Percentiles rank a stretch among this genome's conserved stretches.
Conservation (phyloP, 495 filamentous ascomycete genomes). For the Cercophora newfieldiana region DNA sequence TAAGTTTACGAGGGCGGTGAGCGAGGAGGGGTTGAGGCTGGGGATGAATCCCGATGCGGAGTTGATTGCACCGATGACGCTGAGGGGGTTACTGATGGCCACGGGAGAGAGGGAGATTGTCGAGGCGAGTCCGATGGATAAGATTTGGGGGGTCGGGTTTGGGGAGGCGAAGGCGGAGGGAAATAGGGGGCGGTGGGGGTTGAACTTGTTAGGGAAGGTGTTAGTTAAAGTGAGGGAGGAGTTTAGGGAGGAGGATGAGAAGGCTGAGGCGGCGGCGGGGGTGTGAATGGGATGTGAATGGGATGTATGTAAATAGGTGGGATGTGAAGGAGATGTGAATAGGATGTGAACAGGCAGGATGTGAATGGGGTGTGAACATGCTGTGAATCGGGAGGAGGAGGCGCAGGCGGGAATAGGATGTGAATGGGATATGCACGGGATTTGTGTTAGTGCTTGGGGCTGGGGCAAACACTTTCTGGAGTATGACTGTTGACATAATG, state of each 20-base stretch:
- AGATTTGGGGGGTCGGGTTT: conserved; percentile 70
- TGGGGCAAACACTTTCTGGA: no score
- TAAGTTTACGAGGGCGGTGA: conserved; percentile 54
- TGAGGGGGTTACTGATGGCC: conserved; percentile 50
- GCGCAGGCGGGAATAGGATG: neutral
- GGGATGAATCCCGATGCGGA: neutral
- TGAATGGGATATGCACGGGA: neutral
- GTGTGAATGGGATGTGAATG: neutral
- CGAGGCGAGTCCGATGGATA: conserved; percentile 62
- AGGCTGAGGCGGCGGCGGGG: conserved; percentile 17
- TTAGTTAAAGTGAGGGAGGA: conserved; percentile 46
- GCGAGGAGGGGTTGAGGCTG: conserved; percentile 4
- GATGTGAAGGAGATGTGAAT: neutral
- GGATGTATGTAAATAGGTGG: neutral
- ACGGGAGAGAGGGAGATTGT: conserved; percentile 63
- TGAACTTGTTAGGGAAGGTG: conserved; percentile 65
- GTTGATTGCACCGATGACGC: conserved; percentile 8
- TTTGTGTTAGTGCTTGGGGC: no score
- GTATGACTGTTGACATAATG: no score
- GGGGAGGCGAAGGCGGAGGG: conserved; percentile 46
- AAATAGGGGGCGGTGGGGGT: conserved; percentile 58
- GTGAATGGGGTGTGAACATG: no score
- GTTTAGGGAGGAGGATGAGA: conserved; percentile 46
- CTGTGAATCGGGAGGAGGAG: no score
- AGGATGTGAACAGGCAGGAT: no score